Evolutionary conservation across 495 filamentous ascomycete species (phyloP).

Genomic region (Penicillium goetzii): DNA sequence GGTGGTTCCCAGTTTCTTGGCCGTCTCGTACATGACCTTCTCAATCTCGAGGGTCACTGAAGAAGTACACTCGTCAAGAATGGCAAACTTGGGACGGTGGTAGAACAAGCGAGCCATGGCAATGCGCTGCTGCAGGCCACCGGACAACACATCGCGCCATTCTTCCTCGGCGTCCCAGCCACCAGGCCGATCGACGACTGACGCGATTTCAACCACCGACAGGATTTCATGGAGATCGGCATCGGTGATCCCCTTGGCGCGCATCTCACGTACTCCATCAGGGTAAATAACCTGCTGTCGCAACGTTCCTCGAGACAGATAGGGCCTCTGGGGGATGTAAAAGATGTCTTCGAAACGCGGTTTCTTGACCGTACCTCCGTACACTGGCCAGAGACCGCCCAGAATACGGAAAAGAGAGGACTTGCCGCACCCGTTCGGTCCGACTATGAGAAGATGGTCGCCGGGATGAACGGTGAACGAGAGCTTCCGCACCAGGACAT

Average conservation of each 20-base stretch:
- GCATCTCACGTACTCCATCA: slow-evolving; percentile 85
- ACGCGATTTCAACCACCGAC: slow-evolving; percentile 76
- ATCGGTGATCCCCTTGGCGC: slow-evolving; percentile 80
- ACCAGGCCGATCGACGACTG: slow-evolving; percentile 77
- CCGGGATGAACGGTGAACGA: slow-evolving; percentile 84
- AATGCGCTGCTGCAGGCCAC: slow-evolving; percentile 93
- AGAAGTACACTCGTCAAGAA: slow-evolving; percentile 95
- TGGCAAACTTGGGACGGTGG: slow-evolving; percentile 85
- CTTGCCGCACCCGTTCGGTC: slow-evolving; percentile 97
- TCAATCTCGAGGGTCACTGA: slow-evolving; percentile 92
- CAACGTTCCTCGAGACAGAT: slow-evolving; percentile 83
- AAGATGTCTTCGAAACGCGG: slow-evolving; percentile 90
- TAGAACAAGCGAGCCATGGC: slow-evolving; percentile 98
- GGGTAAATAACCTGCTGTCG: slow-evolving; percentile 97
- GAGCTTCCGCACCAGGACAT: slow-evolving; percentile 80
- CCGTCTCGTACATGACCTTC: slow-evolving; percentile 94
- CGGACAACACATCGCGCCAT: slow-evolving; percentile 90
- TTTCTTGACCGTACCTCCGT: slow-evolving; percentile 89
- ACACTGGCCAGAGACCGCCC: slow-evolving; percentile 97
- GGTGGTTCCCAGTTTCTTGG: slow-evolving; percentile 87
- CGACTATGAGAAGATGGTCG: slow-evolving; percentile 91
- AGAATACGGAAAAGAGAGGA: slow-evolving; percentile 94
- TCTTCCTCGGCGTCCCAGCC: slow-evolving; percentile 96
- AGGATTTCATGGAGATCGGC: slow-evolving; percentile 77
- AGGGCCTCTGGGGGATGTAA: slow-evolving; percentile 96